Evolutionary conservation across 495 filamentous ascomycete genomes (phyloP).

Genomic region (Xylaria intraflava): DNA sequence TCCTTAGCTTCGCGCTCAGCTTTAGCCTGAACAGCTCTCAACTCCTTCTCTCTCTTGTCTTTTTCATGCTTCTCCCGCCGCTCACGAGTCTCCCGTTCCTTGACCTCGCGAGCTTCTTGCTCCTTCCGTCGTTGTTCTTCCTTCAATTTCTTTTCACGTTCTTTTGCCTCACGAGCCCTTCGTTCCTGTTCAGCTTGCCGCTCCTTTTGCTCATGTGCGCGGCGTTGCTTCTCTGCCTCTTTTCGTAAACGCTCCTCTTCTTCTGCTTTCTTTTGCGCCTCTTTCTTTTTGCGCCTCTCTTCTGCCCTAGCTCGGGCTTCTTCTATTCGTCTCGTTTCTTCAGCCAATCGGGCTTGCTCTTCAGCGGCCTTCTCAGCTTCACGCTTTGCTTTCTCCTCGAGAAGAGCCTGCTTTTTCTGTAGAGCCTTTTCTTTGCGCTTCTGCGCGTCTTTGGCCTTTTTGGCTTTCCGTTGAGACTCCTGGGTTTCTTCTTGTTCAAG

Average conservation of each 20-base stretch:
- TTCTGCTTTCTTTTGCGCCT: slow-evolving; percentile 83
- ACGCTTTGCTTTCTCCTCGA: slow-evolving; percentile 78
- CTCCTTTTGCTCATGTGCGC: slow-evolving; percentile 75
- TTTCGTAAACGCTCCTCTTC: slow-evolving; percentile 78
- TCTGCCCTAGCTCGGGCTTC: slow-evolving; percentile 74
- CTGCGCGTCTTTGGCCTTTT: slow-evolving; percentile 87
- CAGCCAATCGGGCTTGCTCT: slow-evolving; percentile 67
- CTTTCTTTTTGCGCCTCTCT: slow-evolving; percentile 84
- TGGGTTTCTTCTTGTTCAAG: slow-evolving; percentile 73
- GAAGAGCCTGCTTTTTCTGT: slow-evolving; percentile 75
- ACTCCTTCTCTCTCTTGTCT: slow-evolving; percentile 48
- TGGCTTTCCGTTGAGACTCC: slow-evolving; percentile 73
- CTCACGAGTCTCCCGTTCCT: slow-evolving; percentile 63
- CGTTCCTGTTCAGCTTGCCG: slow-evolving; percentile 75
- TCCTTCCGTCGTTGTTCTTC: slow-evolving; percentile 53
- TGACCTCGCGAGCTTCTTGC: slow-evolving; percentile 45
- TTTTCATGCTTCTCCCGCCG: slow-evolving; percentile 60
- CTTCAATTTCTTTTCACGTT: slow-evolving; percentile 53
- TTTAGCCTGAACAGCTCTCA: slow-evolving; percentile 34
- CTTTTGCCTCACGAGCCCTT: slow-evolving; percentile 64
- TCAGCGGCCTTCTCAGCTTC: slow-evolving; percentile 91
- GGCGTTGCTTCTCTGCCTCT: slow-evolving; percentile 71
- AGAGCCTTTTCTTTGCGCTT: slow-evolving; percentile 88
- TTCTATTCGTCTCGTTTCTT: slow-evolving; percentile 73
- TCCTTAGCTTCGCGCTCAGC: slow-evolving; percentile 45